These are phyloP conservation scores for Agrocybe praecox DNA, from an alignment of 768 basidiomycete genomes.

Conservation along the genomic window DNA sequence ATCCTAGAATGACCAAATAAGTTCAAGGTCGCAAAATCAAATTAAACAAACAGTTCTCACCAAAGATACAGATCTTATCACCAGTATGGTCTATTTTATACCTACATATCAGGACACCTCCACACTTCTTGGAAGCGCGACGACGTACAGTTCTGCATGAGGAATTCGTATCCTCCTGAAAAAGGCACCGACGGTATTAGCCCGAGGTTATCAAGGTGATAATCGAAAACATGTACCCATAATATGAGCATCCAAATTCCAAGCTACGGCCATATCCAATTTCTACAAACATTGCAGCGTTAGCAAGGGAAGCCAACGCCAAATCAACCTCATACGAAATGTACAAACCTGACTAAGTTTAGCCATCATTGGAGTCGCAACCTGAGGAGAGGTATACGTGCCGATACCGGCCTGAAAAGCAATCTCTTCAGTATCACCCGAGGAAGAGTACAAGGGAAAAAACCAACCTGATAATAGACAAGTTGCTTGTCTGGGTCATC, in stretches of 20 bases:
- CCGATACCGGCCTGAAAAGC: conserved; percentile 50
- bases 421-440: not conserved
- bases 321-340: not conserved
- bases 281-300: too few species aligned
- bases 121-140: not conserved
- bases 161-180: conserved; percentile 55
- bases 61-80: conserved; percentile 64
- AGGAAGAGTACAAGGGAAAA: not conserved
- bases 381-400: conserved; percentile 47
- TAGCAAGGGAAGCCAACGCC: too few species aligned
- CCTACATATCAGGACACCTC: not conserved
- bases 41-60: conserved; percentile 20
- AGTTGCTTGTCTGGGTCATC: conserved; percentile 50
- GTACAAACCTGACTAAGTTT: conserved; percentile 41
- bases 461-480: conserved; percentile 55
- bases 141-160: conserved; percentile 58
- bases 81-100: conserved; percentile 37
- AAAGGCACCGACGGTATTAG: not conserved
- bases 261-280: conserved; percentile 47
- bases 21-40: not conserved
- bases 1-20: conserved; percentile 25
- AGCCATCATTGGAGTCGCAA: conserved; percentile 45
- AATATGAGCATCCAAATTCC: conserved; percentile 55
- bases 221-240: conserved; percentile 34
- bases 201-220: not conserved